These are phyloP conservation scores for Lentinula guzmanii DNA, from an alignment of 768 basidiomycete genomes.

Conservation along the genomic window DNA sequence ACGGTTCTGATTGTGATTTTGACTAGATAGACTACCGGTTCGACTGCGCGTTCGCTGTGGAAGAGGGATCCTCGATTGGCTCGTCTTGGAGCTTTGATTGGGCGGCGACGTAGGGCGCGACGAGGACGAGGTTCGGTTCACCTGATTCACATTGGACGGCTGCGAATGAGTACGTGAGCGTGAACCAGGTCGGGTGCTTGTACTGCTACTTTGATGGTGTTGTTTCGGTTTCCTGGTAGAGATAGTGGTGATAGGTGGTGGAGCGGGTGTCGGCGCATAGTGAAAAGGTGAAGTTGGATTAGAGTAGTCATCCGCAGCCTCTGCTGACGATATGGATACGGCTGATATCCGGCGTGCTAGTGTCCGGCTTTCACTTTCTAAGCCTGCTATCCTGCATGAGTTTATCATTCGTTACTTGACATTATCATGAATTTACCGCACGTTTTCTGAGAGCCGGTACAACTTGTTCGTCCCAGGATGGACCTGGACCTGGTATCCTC, in stretches of 20 bases:
- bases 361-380: constrained; percentile 76
- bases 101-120: constrained; percentile 26
- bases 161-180: constrained; percentile 65
- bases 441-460: constrained; percentile 78
- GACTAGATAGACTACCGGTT: constrained; percentile 26
- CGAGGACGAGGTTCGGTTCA: constrained; percentile 34
- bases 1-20: neutral
- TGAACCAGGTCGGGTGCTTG: constrained; percentile 15
- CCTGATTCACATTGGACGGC: constrained; percentile 24
- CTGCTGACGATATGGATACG: constrained; percentile 55
- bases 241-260: constrained; percentile 6
- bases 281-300: constrained; percentile 8
- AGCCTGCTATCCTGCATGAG: constrained; percentile 38
- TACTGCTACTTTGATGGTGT: constrained; percentile 16
- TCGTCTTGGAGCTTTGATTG: constrained; percentile 13
- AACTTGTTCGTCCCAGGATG: constrained; percentile 78
- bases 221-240: constrained; percentile 11
- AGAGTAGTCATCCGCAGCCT: constrained; percentile 15
- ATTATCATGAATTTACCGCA: constrained; percentile 24
- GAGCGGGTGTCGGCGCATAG: neutral
- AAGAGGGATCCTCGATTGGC: constrained; percentile 36
- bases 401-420: constrained; percentile 10
- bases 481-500: constrained; percentile 27
- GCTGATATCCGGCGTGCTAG: constrained; percentile 73
- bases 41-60: constrained; percentile 35